Evolutionary conservation across 1,284 basidiomycete genomes (phyloP).

Genomic region (Rhizoctonia solani): DNA sequence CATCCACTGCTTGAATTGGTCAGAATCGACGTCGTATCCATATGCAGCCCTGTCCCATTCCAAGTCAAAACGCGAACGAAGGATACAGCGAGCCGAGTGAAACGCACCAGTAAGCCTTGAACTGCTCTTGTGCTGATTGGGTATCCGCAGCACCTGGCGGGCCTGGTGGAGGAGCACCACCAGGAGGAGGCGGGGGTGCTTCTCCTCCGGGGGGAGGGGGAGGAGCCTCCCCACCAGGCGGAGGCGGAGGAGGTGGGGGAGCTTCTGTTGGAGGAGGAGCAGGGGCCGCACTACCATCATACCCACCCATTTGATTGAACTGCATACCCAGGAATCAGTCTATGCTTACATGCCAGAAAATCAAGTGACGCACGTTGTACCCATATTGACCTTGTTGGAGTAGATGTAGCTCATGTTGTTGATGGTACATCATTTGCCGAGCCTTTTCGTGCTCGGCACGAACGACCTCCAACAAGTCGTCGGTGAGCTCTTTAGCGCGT

Average conservation of each 20-base stretch:
- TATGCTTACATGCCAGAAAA: neutral
- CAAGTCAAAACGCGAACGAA: slow-evolving; percentile 21
- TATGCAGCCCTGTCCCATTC: slow-evolving; percentile 72
- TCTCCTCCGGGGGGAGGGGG: slow-evolving; percentile 57
- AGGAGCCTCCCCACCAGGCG: slow-evolving; percentile 58
- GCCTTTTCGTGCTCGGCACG: slow-evolving; percentile 85
- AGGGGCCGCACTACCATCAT: slow-evolving; percentile 53
- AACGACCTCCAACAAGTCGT: slow-evolving; percentile 87
- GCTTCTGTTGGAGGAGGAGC: slow-evolving; percentile 52
- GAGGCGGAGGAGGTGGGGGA: slow-evolving; percentile 56
- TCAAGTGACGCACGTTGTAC: slow-evolving; percentile 52
- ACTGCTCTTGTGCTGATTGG: slow-evolving; percentile 48
- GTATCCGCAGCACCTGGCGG: slow-evolving; percentile 50
- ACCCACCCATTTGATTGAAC: slow-evolving; percentile 13
- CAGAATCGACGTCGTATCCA: slow-evolving; percentile 85
- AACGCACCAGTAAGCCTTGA: slow-evolving; percentile 49
- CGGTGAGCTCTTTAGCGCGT: slow-evolving; percentile 84
- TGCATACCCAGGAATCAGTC: neutral
- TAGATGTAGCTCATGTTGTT: slow-evolving; percentile 81
- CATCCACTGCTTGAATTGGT: slow-evolving; percentile 79
- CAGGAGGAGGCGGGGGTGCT: slow-evolving; percentile 44
- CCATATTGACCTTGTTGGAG: slow-evolving; percentile 77
- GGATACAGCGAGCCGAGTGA: neutral
- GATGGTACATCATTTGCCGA: slow-evolving; percentile 59
- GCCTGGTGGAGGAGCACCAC: slow-evolving; percentile 44